Evolutionary conservation across 2,329 filamentous ascomycete species (phyloP), one percentile per base, ranked within the genome.

Genomic region (Cercospora sesami): DNA sequence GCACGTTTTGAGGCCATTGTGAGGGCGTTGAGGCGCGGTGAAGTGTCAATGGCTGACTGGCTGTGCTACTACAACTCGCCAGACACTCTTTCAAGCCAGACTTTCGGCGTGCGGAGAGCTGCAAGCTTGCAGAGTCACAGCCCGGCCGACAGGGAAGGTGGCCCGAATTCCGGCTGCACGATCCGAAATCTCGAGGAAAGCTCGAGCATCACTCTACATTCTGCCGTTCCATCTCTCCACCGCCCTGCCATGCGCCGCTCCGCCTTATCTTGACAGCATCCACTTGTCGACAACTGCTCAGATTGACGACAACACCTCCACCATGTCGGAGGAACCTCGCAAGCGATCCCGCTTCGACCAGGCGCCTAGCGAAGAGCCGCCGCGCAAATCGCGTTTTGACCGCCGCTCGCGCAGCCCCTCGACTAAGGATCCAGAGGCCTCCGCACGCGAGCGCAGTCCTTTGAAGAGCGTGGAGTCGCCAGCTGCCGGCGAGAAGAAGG

Each of bases 321-420:
- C 55, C 70, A 93, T 96, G 93, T 88, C 91, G 73, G 92, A 95
- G 75, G 86, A 90, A 71, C 91, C 94, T 74, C 87, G 89, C 69
- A 96, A 96, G 84, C 81, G 73, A 33, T 75, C 73, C 26, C 93
- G 94, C 80, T 97, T 98, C 81, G 94, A 98, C 79, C 92, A 96
- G 80, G 95, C 89, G 58, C 92, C 94, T 78, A 89, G 91, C 5
- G 92, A 95, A 77, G 88, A 91, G 66, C 90, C 89, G 76, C 69
- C 73, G 21, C 79, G 80, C 70, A 78, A 86, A 53, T 96, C 93
- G 60, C 88, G 94, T 78, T 97, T 97, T 80, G 94, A 97, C 81
- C 89, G 94, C 75, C 91, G 95, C 75, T 98, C 95, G 67, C 91
- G 93, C 61, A 72, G 72, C 26, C 73, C 73, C 16, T 88, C 28